Percentiles rank a stretch among this genome's conserved stretches.
These are phyloP conservation scores for Yarrowia sp. DNA, from an alignment of 805 yeast genomes.

Conservation along the genomic window DNA sequence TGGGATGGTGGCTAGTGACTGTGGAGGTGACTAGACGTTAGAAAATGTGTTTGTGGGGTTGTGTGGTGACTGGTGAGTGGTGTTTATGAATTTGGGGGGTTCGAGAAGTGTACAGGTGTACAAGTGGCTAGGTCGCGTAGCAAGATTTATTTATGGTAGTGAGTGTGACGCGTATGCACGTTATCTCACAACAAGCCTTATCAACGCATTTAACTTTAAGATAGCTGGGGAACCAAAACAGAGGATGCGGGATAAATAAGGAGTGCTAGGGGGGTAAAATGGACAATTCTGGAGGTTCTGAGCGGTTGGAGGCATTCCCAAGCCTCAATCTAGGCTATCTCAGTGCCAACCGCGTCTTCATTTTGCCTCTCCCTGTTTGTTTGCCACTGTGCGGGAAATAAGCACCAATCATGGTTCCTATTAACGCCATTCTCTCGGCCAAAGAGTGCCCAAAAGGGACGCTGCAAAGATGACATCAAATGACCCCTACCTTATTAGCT, in stretches of 20 bases:
- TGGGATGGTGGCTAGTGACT: constrained; percentile 17
- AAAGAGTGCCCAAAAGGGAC: constrained; percentile 16
- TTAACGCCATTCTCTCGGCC: constrained; percentile 16
- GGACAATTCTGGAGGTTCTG: too few species aligned
- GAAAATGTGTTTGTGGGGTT: not conserved
- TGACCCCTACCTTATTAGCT: constrained; percentile 12
- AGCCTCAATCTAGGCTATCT: too few species aligned
- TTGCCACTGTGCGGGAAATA: constrained; percentile 20
- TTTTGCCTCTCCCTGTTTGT: too few species aligned
- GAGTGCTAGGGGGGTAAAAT: too few species aligned
- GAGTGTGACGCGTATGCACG: constrained; percentile 34
- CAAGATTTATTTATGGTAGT: constrained; percentile 30
- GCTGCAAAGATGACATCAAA: constrained; percentile 12
- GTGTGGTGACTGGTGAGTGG: not conserved
- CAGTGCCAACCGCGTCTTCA: too few species aligned
- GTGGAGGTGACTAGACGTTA: not conserved
- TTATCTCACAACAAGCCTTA: constrained; percentile 36
- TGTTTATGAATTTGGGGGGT: too few species aligned
- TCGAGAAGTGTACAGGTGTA: not conserved
- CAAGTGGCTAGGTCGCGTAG: constrained; percentile 31
- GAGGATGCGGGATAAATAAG: too few species aligned
- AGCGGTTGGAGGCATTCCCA: too few species aligned
- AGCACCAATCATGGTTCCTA: constrained; percentile 29
- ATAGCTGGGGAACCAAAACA: constrained; percentile 37
- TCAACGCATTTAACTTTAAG: constrained; percentile 27